Conservation (phyloP, 2,329 filamentous ascomycete species). For the Dryadomyces quercivorus region DNA sequence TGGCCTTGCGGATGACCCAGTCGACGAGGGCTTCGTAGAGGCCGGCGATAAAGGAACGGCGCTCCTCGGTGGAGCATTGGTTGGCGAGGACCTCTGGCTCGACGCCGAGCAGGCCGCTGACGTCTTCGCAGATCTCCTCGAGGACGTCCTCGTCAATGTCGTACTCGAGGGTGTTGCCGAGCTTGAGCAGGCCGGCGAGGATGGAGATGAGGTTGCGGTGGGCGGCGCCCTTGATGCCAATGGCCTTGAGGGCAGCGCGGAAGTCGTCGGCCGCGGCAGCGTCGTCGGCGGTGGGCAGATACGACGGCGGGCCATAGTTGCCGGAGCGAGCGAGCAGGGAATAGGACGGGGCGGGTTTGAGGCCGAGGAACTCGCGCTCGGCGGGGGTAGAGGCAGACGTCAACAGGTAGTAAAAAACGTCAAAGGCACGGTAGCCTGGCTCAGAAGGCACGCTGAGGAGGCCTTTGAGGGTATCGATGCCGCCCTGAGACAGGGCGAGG, state of each 20-base stretch:
- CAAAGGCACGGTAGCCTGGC: constrained; percentile 79
- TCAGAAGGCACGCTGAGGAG: constrained; percentile 70
- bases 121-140: constrained; percentile 81
- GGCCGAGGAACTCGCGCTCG: constrained; percentile 76
- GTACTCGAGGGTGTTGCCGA: constrained; percentile 83
- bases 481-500: constrained; percentile 71
- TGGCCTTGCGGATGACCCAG: constrained; percentile 85
- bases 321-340: constrained; percentile 67
- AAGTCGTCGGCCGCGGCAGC: constrained; percentile 89
- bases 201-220: constrained; percentile 77
- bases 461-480: constrained; percentile 73
- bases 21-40: constrained; percentile 92
- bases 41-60: constrained; percentile 68
- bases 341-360: constrained; percentile 69
- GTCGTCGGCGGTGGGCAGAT: constrained; percentile 87
- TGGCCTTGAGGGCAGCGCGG: constrained; percentile 70
- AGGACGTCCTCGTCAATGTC: constrained; percentile 72
- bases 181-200: constrained; percentile 75
- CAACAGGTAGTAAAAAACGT: constrained; percentile 94
- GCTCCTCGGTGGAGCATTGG: constrained; percentile 74
- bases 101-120: constrained; percentile 71
- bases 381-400: constrained; percentile 81
- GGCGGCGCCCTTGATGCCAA: constrained; percentile 81
- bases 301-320: constrained; percentile 76
- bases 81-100: constrained; percentile 71